Evolutionary conservation across 2,329 filamentous ascomycete species (phyloP), one percentile per base, ranked within the genome.

Genomic region (Diaporthe aspalathi): DNA sequence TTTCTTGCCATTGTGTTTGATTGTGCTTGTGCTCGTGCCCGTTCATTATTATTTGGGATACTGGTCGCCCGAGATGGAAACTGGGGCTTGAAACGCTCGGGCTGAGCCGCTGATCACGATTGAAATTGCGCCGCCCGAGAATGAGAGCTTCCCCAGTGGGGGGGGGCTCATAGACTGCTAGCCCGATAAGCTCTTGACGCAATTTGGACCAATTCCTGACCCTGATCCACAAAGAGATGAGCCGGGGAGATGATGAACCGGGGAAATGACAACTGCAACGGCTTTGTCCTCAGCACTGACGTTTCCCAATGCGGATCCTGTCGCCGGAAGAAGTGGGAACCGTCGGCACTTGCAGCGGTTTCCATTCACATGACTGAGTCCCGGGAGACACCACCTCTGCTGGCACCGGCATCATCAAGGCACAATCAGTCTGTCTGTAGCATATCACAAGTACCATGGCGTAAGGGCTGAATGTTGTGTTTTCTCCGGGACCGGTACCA

Each of bases 41-140:
- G 40, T 68, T 56, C 66, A 68, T 68, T 49, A 60, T 68, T 57
- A 60, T 68, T 60, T 60, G 9, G 35, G 45, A 50, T 29, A 52
- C 24, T 52, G 24, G 66, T 68, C 14, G 67, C 52, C 53, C 53
- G 67, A 60, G 38, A 60, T 60, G 67, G 67, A 68, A 68, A 60
- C 40, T 60, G 67, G 67, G 67, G 32, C 67, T 9, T 54, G 53
- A 50, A 54, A 68, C 67, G 67, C 45, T 68, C 67, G 67, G 67
- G 20, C 53, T 50, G 66, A 22, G 35, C 40, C 54, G 66, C 32
- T 50, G 53, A 60, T 68, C 67, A 52, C 40, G 49, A 56, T 68
- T 57, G 67, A 68, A 60, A 68, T 68, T 68, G 53, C 53, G 47
- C 43, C 35, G 24, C 38, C 35, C 35, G 12, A 22, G 16, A 16